Evolutionary conservation across 2,329 filamentous ascomycete species (phyloP).

Genomic region (Fragosphaeria purpurea): DNA sequence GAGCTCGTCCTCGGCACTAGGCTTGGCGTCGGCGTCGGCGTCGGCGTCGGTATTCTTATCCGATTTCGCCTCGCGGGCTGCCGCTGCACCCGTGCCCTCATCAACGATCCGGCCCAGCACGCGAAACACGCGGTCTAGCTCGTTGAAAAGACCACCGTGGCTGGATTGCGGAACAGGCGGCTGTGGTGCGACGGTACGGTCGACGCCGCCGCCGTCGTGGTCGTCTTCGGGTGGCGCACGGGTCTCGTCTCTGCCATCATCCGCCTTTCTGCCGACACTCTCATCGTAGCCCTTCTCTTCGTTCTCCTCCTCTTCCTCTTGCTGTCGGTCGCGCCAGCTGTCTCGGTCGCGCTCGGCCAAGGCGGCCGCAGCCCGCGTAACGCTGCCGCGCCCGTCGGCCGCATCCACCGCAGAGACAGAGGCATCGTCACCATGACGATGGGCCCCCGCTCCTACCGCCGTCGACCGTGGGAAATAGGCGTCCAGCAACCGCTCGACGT

Average conservation of each 20-base stretch:
- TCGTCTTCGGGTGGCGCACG: background rate
- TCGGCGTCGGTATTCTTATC: conserved; percentile 21
- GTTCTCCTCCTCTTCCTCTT: conserved; percentile 3
- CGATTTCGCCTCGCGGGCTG: background rate
- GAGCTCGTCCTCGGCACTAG: conserved; percentile 32
- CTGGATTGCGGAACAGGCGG: background rate
- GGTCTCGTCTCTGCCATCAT: background rate
- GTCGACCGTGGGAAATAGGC: conserved; percentile 20
- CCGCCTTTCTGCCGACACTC: background rate
- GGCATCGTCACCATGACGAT: conserved; percentile 7
- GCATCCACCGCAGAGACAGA: conserved; percentile 6
- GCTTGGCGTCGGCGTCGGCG: conserved; percentile 6
- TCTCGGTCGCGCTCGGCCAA: conserved; percentile 6
- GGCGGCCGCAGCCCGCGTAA: conserved; percentile 7
- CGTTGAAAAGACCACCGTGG: conserved; percentile 11
- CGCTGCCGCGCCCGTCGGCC: background rate
- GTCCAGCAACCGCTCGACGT: conserved; percentile 27
- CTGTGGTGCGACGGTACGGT: background rate
- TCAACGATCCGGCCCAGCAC: conserved; percentile 13
- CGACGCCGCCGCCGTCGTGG: background rate
- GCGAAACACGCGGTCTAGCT: conserved; percentile 14
- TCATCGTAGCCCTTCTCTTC: conserved; percentile 3
- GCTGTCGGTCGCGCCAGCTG: conserved; percentile 12
- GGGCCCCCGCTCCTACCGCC: background rate
- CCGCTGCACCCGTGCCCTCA: conserved; percentile 5